Evolutionary conservation across 306 rosid species (phyloP).

Genomic region (Abrus pulchellus): DNA sequence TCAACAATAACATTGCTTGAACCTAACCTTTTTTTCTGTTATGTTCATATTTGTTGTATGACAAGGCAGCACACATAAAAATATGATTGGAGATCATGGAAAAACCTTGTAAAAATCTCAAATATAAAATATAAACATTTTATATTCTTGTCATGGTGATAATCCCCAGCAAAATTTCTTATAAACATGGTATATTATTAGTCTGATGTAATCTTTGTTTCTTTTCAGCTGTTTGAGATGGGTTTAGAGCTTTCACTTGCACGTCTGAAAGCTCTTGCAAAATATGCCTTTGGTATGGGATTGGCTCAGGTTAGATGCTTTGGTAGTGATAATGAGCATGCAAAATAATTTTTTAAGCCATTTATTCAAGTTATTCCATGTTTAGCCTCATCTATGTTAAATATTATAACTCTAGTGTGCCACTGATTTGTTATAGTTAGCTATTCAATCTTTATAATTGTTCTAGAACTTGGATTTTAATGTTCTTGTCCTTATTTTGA

Average conservation of each 20-base stretch:
- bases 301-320: conserved; percentile 84
- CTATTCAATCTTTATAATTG: conserved; percentile 36
- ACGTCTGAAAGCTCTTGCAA: conserved; percentile 98
- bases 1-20: conserved; percentile 25
- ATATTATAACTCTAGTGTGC: background rate
- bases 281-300: conserved; percentile 97
- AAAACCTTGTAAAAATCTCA: conserved; percentile 29
- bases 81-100: conserved; percentile 36
- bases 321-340: conserved; percentile 24
- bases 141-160: conserved; percentile 23
- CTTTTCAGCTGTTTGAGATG: conserved; percentile 96
- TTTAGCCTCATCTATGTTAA: conserved; percentile 15
- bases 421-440: conserved; percentile 35
- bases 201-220: conserved; percentile 44
- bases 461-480: conserved; percentile 14
- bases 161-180: conserved; percentile 18
- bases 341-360: conserved; percentile 12
- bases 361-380: conserved; percentile 29
- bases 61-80: conserved; percentile 17
- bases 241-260: conserved; percentile 99
- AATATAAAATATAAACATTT: conserved; percentile 8
- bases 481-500: conserved; percentile 21
- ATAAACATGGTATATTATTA: conserved; percentile 15
- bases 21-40: conserved; percentile 25
- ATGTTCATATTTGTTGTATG: conserved; percentile 28